Base-by-base conservation (phyloP, 2,329 filamentous ascomycete species). In the Cladophialophora immunda region DNA sequence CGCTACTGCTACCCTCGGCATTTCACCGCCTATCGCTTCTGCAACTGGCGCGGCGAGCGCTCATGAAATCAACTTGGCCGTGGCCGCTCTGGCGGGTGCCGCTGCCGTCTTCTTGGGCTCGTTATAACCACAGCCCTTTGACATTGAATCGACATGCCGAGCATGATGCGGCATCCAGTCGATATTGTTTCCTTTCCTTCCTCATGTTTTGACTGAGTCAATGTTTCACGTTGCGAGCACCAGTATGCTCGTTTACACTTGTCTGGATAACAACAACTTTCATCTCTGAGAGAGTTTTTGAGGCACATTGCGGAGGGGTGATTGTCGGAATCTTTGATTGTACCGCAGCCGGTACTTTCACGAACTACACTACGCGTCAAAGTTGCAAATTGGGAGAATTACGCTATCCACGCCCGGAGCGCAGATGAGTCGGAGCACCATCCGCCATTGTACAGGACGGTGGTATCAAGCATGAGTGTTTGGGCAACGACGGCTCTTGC, bases 31-130 rank as follows among this genome's bases (percentile, higher is more conserved):
- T 11, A 64, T 72, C 32, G 70, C 68, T n/a, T 50, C 62, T 25
- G 69, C 68, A 4, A 65, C 68, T 34, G 70, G 70, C 22, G 68
- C 67, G 22, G 70, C 66, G 27, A 66, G 53, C 34, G 30, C 59
- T 8, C 67, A 68, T 25, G 66, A 69, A 52, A 58, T 65, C 55
- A 68, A 70, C 38, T 41, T 68, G 22, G 68, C 67, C 11, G 56
- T 69, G 30, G 70, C 68, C n/a, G 70, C 65, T 45, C 53, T 72
- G n/a, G 70, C 70, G 5, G 70, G 70, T 11, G 65, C 66, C n/a
- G 68, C 62, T 29, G 70, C 65, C 22, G 50, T 72, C 38, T 62
- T 66, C 66, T 68, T 61, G 62, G 68, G 66, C 38, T 70, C 69
- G 15, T 70, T 69, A 65, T 72, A 63, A 61, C 64, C 55, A 19